Percentiles rank a stretch among this genome's conserved stretches.
These are phyloP conservation scores for Fusarium nurragi DNA, from an alignment of 2,329 filamentous ascomycete species.

Conservation along the genomic window DNA sequence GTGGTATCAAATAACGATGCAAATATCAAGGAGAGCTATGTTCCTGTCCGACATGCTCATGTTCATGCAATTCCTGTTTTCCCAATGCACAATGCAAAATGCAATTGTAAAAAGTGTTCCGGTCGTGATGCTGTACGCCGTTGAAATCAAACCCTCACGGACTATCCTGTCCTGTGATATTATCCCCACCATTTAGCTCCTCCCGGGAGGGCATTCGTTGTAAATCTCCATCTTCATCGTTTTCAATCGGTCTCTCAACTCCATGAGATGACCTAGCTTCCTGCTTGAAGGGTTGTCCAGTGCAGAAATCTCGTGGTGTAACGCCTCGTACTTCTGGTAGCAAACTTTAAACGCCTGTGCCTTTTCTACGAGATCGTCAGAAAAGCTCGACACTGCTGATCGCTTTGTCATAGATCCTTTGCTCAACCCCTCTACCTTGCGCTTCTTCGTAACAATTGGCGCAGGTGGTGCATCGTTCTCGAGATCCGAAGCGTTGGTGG, in stretches of 20 bases:
- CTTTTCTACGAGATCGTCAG: constrained; percentile 59
- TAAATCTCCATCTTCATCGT: constrained; percentile 70
- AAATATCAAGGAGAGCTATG: constrained; percentile 40
- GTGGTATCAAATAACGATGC: constrained; percentile 44
- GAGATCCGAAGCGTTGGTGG: constrained; percentile 71
- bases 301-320: constrained; percentile 65
- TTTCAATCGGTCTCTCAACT: constrained; percentile 64
- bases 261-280: constrained; percentile 60
- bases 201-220: constrained; percentile 52
- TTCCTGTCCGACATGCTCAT: constrained; percentile 34
- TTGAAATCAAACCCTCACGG: constrained; percentile 19
- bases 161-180: constrained; percentile 25
- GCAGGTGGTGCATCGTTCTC: constrained; percentile 54
- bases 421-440: constrained; percentile 49
- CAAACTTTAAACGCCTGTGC: constrained; percentile 65
- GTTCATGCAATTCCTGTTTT: constrained; percentile 41
- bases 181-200: constrained; percentile 36
- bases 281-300: constrained; percentile 61
- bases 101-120: constrained; percentile 41
- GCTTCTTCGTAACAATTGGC: constrained; percentile 54
- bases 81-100: constrained; percentile 38
- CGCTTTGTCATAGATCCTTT: constrained; percentile 46
- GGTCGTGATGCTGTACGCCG: constrained; percentile 42
- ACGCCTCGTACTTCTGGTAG: constrained; percentile 65
- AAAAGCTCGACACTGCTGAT: constrained; percentile 43